Conservation (phyloP, 1,284 basidiomycete species). For the Ceratobasidium sp. region DNA sequence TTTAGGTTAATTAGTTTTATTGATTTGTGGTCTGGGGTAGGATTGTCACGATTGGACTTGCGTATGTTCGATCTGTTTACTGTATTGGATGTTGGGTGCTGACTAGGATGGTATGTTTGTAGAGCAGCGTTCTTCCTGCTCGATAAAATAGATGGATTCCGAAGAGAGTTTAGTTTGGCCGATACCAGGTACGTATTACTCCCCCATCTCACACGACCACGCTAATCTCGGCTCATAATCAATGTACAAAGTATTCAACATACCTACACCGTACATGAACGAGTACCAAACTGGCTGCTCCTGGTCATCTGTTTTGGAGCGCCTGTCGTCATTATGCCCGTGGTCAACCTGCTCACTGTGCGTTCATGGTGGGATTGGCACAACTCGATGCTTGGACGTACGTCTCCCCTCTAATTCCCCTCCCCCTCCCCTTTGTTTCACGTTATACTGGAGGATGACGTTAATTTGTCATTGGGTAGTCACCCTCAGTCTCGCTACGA, state of each 20-base stretch:
- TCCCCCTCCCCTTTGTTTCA: constrained; percentile 51
- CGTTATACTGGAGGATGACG: constrained; percentile 35
- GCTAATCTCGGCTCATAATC: not conserved
- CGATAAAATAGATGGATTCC: constrained; percentile 82
- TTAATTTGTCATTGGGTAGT: constrained; percentile 62
- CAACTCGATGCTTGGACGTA: constrained; percentile 81
- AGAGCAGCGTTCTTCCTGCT: constrained; percentile 79
- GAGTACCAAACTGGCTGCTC: constrained; percentile 80
- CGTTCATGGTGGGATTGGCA: constrained; percentile 92
- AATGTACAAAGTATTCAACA: constrained; percentile 58
- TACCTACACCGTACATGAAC: constrained; percentile 85
- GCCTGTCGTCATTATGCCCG: constrained; percentile 76
- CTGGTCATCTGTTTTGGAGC: constrained; percentile 78
- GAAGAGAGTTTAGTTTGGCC: constrained; percentile 84
- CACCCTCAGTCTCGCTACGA: constrained; percentile 78
- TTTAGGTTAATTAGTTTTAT: not conserved
- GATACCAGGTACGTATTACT: constrained; percentile 76
- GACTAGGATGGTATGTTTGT: constrained; percentile 44
- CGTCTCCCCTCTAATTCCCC: constrained; percentile 58
- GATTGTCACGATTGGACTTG: constrained; percentile 75
- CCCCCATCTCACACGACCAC: not conserved
- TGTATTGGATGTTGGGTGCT: too few species aligned
- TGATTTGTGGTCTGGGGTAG: constrained; percentile 68
- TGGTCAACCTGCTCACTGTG: constrained; percentile 78
- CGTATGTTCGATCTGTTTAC: constrained; percentile 1